A percentile compares a stretch with the other conserved stretches of the same genome.
Evolutionary conservation across 345 rosid genomes (phyloP).

Genomic region (Dimocarpus longan): DNA sequence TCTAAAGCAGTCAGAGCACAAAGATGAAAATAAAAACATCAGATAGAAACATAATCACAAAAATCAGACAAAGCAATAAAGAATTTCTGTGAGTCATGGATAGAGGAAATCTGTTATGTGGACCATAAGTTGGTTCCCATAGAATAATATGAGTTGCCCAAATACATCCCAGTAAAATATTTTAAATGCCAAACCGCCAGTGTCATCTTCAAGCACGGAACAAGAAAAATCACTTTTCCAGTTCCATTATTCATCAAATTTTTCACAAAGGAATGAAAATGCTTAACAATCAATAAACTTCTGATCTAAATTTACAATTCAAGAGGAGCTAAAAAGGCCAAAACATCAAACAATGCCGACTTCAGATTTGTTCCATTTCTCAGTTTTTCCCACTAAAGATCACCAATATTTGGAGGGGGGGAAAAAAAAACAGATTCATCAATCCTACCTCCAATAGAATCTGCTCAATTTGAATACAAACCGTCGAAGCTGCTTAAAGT

Average conservation of each 20-base stretch:
- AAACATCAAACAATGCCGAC: not conserved
- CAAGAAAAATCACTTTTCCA: not conserved
- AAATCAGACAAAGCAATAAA: not conserved
- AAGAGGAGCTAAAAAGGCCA: not conserved
- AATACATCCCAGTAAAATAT: not conserved
- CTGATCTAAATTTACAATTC: not conserved
- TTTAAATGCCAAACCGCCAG: not conserved
- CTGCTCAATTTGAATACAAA: not conserved
- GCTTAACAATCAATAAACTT: not conserved
- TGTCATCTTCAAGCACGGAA: not conserved
- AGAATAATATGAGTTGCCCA: not conserved
- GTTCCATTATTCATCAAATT: not conserved
- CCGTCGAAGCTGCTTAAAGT: not conserved
- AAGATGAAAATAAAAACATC: not conserved
- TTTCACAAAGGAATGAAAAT: no score
- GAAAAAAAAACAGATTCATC: no score
- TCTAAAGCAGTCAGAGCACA: not conserved
- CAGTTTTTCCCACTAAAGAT: not conserved
- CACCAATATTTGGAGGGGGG: not conserved
- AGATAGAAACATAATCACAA: not conserved
- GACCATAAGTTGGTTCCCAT: not conserved
- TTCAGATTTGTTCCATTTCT: not conserved
- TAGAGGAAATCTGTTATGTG: not conserved
- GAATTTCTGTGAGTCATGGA: not conserved
- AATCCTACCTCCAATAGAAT: no score